Percentiles rank a stretch among this genome's conserved stretches.
phyloP scores from a whole-genome alignment of 352 stramenopile species.

The Phytophthora tubulina region DNA sequence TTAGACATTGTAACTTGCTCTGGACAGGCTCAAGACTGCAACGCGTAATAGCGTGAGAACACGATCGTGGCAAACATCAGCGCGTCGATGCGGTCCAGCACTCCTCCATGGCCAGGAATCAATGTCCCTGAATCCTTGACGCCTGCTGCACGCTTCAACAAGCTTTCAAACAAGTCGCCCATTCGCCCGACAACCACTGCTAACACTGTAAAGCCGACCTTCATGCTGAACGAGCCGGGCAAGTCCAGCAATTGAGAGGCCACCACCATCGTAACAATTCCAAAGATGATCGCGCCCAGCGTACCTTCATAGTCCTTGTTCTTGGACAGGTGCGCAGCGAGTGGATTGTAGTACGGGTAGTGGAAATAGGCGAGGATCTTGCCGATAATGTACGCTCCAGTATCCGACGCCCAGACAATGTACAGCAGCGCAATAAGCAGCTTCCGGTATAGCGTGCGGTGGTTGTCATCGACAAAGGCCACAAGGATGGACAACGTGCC shows the following conservation, averaged over 20 bases:
- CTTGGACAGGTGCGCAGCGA: slow-evolving; percentile 91
- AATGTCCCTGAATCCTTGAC: slow-evolving; percentile 96
- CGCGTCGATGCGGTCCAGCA: slow-evolving; percentile 96
- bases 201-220: slow-evolving; percentile 86
- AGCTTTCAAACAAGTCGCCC: slow-evolving; percentile 95
- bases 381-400: slow-evolving; percentile 94
- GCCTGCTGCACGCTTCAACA: slow-evolving; percentile 94
- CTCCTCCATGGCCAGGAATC: slow-evolving; percentile 94
- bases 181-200: slow-evolving; percentile 94
- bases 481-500: slow-evolving; percentile 60
- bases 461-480: slow-evolving; percentile 64
- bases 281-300: slow-evolving; percentile 81
- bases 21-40: slow-evolving; percentile 29
- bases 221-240: slow-evolving; percentile 76
- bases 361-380: slow-evolving; percentile 87
- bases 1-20: neutral
- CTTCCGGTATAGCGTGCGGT: slow-evolving; percentile 58
- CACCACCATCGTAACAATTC: slow-evolving; percentile 85
- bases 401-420: slow-evolving; percentile 85
- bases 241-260: slow-evolving; percentile 71
- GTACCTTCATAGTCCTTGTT: slow-evolving; percentile 98
- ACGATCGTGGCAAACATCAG: slow-evolving; percentile 91
- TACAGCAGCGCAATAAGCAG: slow-evolving; percentile 68
- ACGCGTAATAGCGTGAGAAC: slow-evolving; percentile 60
- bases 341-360: slow-evolving; percentile 78